Evolutionary conservation across 441 rosid species (phyloP), one percentile per base, ranked within the genome.

Genomic region (Syzygium malaccense): DNA sequence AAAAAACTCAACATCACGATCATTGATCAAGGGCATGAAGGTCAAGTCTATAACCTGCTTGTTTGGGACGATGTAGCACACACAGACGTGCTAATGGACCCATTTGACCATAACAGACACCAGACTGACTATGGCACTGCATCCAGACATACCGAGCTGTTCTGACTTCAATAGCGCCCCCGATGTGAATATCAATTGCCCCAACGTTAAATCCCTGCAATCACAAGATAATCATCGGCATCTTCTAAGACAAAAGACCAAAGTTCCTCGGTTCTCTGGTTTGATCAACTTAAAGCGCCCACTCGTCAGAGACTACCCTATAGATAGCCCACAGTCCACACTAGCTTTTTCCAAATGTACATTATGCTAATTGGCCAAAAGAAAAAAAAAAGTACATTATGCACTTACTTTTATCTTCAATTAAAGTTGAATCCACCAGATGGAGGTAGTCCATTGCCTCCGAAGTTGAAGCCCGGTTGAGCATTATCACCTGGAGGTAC

Each of bases 361-460:
- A 23, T 12, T 45, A 41, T 4, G n/a, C 83, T 41, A 45, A 75
- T 75, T 4, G 3, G 83, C 62, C 87, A 85, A 85, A 58, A 85
- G 48, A 55, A 17, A 33, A 55, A 55, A 55, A 30, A 25, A 4
- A 37, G n/a, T 7, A 75, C 28, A 26, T 6, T 45, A 75, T 41
- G 83, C 28, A 75, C 28, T 75, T 71, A 33, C 4, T 19, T 53
- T 85, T 85, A 90, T 93, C 93, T 93, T 92, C 92, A 95, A 75
- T 91, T 86, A 88, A 95, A 94, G 91, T 92, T 93, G 92, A 94
- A 95, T 90, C 96, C 96, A 88, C 96, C 96, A 15, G 95, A 90
- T 23, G 95, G 96, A 87, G 91, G 90, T 89, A 90, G 85, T 64
- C 90, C 95, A 86, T 75, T 92, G 85, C 94, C 96, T 66, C 96